phyloP scores from a whole-genome alignment of 2,329 filamentous ascomycete genomes.

The Alternaria longipes region DNA sequence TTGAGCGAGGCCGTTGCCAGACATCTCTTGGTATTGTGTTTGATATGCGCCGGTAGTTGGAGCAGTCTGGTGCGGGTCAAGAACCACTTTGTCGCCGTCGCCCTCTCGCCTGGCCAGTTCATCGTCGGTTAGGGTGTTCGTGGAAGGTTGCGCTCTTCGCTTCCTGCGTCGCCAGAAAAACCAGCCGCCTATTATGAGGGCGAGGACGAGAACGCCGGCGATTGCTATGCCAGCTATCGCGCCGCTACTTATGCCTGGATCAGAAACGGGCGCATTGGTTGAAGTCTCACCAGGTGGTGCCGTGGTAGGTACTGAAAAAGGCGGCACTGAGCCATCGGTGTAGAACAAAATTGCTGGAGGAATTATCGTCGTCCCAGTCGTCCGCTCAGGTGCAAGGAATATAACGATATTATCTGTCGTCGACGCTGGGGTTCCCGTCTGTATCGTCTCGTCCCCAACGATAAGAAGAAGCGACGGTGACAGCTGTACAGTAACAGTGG shows the following conservation, averaged over 20 bases:
- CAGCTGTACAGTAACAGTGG: too few species aligned
- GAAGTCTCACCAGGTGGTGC: too few species aligned
- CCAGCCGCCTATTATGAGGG: not conserved
- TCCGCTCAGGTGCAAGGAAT: too few species aligned
- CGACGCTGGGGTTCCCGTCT: too few species aligned
- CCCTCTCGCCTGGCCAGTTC: not conserved
- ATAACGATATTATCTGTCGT: too few species aligned
- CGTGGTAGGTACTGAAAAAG: too few species aligned
- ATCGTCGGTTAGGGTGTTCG: not conserved
- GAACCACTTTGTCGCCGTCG: not conserved
- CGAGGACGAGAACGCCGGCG: not conserved
- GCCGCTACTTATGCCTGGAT: not conserved
- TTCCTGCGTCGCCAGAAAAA: not conserved
- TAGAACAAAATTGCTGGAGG: too few species aligned
- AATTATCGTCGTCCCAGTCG: too few species aligned
- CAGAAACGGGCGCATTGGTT: too few species aligned
- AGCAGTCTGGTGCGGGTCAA: accelerated
- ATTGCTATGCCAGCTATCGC: not conserved
- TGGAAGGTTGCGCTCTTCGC: not conserved
- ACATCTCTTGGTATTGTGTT: not conserved
- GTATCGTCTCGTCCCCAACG: too few species aligned
- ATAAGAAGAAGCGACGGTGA: too few species aligned
- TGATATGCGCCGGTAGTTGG: not conserved
- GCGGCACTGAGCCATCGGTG: too few species aligned
- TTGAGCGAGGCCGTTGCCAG: not conserved